phyloP scores from a whole-genome alignment of 2,329 filamentous ascomycete genomes.

The Neonectria magnoliae region DNA sequence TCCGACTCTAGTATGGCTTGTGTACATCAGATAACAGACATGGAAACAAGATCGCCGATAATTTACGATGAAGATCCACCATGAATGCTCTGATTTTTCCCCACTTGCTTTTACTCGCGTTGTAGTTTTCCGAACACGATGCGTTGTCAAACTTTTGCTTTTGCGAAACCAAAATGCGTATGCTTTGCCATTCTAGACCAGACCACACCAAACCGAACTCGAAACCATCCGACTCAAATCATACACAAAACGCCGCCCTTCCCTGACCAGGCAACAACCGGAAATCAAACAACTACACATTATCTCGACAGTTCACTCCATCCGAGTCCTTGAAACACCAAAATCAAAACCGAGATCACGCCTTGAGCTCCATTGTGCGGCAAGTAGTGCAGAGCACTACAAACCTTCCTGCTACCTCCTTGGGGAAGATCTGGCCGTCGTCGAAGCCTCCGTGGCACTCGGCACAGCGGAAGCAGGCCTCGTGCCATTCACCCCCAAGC shows the following conservation, averaged over 20 bases:
- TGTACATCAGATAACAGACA: conserved; percentile 35
- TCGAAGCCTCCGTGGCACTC: conserved; percentile 69
- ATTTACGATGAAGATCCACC: conserved; percentile 44
- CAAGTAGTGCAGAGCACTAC: conserved; percentile 70
- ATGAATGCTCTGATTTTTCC: conserved; percentile 27
- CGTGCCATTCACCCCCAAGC: conserved; percentile 92
- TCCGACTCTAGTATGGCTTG: conserved; percentile 30
- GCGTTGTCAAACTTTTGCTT: neutral
- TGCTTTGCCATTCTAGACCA: conserved; percentile 31
- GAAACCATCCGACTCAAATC: conserved; percentile 6
- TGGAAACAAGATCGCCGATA: conserved; percentile 32
- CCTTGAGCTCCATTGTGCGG: conserved; percentile 69
- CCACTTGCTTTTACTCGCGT: neutral
- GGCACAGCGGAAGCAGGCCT: conserved; percentile 86
- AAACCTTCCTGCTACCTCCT: conserved; percentile 59
- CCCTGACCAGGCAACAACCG: conserved; percentile 9
- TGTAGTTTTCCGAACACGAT: conserved; percentile 5
- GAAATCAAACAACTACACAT: conserved; percentile 22
- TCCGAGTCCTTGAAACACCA: conserved; percentile 19
- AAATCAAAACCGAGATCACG: conserved; percentile 38
- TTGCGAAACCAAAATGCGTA: conserved; percentile 4
- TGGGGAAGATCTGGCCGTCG: conserved; percentile 73
- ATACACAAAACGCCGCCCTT: conserved; percentile 22
- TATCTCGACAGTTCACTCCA: conserved; percentile 14
- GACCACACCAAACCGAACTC: conserved; percentile 1